phyloP scores from a whole-genome alignment of 352 stramenopile genomes.

The Phytophthora melonis region DNA sequence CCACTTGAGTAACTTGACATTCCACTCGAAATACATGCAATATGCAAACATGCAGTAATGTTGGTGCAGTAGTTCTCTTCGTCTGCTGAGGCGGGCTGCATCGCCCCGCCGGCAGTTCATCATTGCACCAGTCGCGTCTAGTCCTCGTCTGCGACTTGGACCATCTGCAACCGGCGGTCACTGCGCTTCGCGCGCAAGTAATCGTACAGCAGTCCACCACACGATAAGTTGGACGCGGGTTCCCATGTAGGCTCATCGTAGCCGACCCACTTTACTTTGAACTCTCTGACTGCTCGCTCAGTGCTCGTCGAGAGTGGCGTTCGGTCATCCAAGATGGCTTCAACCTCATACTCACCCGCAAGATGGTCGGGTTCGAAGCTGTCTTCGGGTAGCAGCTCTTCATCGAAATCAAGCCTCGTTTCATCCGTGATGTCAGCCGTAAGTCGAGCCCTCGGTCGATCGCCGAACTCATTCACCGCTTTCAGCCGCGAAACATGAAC shows the following conservation, averaged over 20 bases:
- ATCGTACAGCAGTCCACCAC: no score
- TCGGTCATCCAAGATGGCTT: not conserved
- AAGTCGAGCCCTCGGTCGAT: not conserved
- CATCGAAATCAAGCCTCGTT: not conserved
- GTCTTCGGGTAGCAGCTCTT: not conserved
- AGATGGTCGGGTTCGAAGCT: not conserved
- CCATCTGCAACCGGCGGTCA: not conserved
- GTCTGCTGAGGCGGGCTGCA: not conserved
- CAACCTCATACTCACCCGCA: not conserved
- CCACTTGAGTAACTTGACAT: no score
- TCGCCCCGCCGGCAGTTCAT: not conserved
- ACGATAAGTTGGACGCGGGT: no score
- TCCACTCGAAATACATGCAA: no score
- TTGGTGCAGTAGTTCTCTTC: no score
- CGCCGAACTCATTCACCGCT: not conserved
- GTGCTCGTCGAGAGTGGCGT: not conserved
- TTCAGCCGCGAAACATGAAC: not conserved
- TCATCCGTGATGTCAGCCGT: no score
- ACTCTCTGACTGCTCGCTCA: not conserved
- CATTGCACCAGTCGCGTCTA: not conserved
- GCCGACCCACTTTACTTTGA: not conserved
- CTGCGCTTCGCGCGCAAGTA: not conserved
- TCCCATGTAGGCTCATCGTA: no score
- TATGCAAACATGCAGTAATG: no score
- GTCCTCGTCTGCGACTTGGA: not conserved